phyloP scores from a whole-genome alignment of 1,139 yeast genomes.

The Sugiyamaella xylanicola region DNA sequence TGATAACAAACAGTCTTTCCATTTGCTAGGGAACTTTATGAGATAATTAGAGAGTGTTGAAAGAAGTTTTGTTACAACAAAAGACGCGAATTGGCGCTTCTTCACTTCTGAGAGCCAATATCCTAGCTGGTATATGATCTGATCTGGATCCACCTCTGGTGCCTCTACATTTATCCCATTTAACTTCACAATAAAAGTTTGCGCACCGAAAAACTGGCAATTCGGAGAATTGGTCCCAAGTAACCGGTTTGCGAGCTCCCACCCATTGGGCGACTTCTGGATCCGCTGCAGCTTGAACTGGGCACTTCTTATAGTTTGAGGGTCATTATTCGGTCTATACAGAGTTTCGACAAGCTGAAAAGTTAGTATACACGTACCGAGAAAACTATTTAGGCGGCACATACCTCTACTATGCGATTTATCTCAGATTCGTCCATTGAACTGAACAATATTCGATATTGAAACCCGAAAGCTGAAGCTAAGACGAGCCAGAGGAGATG shows the following conservation, averaged over 20 bases:
- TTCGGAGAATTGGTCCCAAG: slow-evolving; percentile 45
- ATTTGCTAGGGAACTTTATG: slow-evolving; percentile 39
- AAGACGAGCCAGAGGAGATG: too few relatives aligned
- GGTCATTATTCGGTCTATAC: slow-evolving; percentile 28
- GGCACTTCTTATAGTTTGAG: slow-evolving; percentile 25
- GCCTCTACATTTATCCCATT: slow-evolving; percentile 35
- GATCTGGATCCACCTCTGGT: slow-evolving; percentile 17
- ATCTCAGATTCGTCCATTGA: slow-evolving; percentile 15
- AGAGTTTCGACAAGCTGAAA: slow-evolving; percentile 32
- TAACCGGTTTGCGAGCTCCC: slow-evolving; percentile 51
- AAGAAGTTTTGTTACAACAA: slow-evolving; percentile 42
- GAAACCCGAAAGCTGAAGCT: too few relatives aligned
- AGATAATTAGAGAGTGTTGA: slow-evolving; percentile 38
- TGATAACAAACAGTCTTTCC: slow-evolving; percentile 36
- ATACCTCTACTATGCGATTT: slow-evolving; percentile 17
- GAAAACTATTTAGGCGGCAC: too few relatives aligned
- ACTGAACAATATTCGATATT: too few relatives aligned
- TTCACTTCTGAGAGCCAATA: slow-evolving; percentile 33
- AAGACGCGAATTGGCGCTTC: slow-evolving; percentile 26
- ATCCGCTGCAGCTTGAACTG: slow-evolving; percentile 53
- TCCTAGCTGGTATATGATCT: slow-evolving; percentile 36
- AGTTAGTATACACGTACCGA: too few relatives aligned
- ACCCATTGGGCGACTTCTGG: slow-evolving; percentile 55
- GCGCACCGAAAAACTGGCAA: slow-evolving; percentile 64
- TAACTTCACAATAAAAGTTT: slow-evolving; percentile 57